Evolutionary conservation across 108 stramenopile species (phyloP).

Genomic region (Skeletonema costatum): DNA sequence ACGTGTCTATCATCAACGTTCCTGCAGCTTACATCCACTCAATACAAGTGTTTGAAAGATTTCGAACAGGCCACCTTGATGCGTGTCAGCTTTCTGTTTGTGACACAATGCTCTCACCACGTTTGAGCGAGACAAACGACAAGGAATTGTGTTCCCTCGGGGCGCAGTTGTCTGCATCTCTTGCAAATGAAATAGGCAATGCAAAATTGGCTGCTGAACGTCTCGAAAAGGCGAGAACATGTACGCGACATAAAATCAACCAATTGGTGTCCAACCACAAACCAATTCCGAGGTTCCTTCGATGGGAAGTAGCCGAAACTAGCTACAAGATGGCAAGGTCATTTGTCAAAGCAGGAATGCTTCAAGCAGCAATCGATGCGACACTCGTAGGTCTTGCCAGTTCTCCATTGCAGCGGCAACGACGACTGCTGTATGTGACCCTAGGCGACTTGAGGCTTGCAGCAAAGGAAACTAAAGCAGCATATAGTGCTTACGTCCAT

Average conservation of each 20-base stretch:
- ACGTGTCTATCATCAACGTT: background rate
- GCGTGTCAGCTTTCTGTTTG: background rate
- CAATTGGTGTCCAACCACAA: background rate
- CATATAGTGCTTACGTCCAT: background rate
- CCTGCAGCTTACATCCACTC: background rate
- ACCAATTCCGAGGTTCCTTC: background rate
- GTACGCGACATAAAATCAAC: background rate
- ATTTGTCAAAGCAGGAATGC: background rate
- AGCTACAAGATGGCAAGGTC: conserved; percentile 10
- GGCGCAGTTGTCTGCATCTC: background rate
- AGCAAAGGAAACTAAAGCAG: conserved; percentile 1
- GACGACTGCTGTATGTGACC: background rate
- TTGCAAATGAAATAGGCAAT: background rate
- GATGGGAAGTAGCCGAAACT: conserved; percentile 10
- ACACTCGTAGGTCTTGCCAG: conserved; percentile 6
- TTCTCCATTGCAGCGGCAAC: background rate
- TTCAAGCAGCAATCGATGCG: conserved; percentile 8
- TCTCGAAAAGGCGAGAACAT: background rate
- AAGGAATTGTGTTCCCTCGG: background rate
- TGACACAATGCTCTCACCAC: background rate
- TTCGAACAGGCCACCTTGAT: background rate
- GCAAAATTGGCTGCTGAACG: background rate
- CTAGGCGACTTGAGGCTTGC: conserved; percentile 8
- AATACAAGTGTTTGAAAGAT: background rate
- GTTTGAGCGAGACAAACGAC: background rate